Evolutionary conservation across 768 basidiomycete species (phyloP).

Genomic region (Tephrocybe rancida): DNA sequence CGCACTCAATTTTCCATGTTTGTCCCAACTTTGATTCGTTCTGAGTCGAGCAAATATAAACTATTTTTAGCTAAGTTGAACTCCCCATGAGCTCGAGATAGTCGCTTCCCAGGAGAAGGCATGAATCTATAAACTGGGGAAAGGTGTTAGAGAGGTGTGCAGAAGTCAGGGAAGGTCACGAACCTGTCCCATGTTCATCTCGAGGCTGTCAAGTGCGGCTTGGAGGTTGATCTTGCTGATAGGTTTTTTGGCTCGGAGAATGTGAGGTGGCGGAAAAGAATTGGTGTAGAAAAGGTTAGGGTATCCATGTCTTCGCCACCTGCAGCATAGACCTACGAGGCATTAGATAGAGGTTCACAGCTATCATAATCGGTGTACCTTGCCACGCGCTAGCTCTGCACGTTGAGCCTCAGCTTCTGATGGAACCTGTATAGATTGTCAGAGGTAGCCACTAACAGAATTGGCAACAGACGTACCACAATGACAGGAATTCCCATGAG

Average conservation of each 20-base stretch:
- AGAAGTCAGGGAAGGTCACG: conserved; percentile 7
- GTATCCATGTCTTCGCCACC: conserved; percentile 99
- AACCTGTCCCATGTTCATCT: conserved; percentile 94
- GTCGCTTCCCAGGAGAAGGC: conserved; percentile 95
- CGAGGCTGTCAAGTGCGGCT: conserved; percentile 82
- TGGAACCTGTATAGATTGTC: conserved; percentile 66
- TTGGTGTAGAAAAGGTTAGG: conserved; percentile 90
- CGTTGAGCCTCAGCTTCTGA: conserved; percentile 99
- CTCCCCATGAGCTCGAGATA: conserved; percentile 99
- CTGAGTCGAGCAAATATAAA: too few relatives aligned
- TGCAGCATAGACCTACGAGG: conserved; percentile 84
- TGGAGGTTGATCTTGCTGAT: conserved; percentile 90
- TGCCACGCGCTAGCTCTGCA: conserved; percentile 95
- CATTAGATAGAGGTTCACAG: neutral
- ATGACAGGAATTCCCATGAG: conserved; percentile 98
- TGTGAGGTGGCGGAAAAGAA: conserved; percentile 93
- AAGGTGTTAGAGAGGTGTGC: neutral
- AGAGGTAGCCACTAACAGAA: conserved; percentile 1
- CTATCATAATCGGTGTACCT: conserved; percentile 46
- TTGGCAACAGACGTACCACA: conserved; percentile 53
- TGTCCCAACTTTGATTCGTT: too few relatives aligned
- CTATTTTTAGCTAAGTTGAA: too few relatives aligned
- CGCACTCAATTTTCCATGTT: too few relatives aligned
- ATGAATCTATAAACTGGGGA: conserved; percentile 91
- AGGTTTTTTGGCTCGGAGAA: conserved; percentile 96